phyloP scores from a whole-genome alignment of 2,329 filamentous ascomycete species.

The Hymenoscyphus scutula region DNA sequence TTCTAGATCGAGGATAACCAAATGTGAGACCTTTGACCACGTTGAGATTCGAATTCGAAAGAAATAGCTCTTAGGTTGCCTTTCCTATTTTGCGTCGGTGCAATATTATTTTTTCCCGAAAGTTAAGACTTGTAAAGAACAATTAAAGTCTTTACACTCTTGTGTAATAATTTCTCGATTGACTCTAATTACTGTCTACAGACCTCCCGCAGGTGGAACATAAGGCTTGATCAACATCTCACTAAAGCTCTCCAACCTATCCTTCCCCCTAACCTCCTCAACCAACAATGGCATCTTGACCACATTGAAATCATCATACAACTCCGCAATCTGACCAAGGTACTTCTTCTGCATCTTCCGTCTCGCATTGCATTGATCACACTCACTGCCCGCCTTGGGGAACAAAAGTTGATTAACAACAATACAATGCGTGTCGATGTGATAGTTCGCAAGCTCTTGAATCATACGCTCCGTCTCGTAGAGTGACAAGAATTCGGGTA shows the following conservation, averaged over 20 bases:
- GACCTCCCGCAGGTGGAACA: conserved; percentile 55
- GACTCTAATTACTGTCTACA: conserved; percentile 25
- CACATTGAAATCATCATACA: conserved; percentile 99
- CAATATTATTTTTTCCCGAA: no score
- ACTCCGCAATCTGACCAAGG: conserved; percentile 94
- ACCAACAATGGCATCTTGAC: conserved; percentile 96
- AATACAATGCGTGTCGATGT: conserved; percentile 95
- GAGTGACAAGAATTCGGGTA: conserved; percentile 91
- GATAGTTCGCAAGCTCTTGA: conserved; percentile 88
- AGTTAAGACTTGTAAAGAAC: background rate
- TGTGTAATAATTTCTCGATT: background rate
- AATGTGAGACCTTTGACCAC: no score
- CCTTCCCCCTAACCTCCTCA: conserved; percentile 93
- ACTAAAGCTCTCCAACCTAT: conserved; percentile 86
- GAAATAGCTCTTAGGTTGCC: no score
- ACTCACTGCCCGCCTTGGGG: conserved; percentile 78
- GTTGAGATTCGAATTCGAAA: no score
- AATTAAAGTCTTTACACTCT: background rate
- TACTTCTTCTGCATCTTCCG: conserved; percentile 99
- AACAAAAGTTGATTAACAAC: conserved; percentile 98
- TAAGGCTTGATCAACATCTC: conserved; percentile 79
- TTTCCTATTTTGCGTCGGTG: no score
- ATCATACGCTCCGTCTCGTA: conserved; percentile 99
- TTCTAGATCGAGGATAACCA: background rate
- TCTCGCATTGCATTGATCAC: conserved; percentile 92